phyloP scores from a whole-genome alignment of 2,329 filamentous ascomycete species.

The Diplodia corticola region DNA sequence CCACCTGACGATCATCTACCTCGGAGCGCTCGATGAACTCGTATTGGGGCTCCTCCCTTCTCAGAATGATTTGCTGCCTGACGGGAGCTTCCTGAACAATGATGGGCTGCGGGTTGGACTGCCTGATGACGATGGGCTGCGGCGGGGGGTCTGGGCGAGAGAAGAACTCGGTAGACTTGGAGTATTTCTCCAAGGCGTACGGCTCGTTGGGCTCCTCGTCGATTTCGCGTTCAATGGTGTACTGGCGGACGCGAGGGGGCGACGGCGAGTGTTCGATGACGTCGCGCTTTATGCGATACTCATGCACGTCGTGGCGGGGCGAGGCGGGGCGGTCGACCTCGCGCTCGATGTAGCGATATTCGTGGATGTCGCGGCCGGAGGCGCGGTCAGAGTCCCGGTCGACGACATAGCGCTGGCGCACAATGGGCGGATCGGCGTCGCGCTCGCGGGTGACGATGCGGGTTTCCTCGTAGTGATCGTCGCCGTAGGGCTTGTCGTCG shows the following conservation, averaged over 20 bases:
- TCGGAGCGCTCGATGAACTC: slow-evolving; percentile 62
- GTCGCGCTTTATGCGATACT: slow-evolving; percentile 55
- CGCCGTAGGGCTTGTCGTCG: slow-evolving; percentile 48
- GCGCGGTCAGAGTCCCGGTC: slow-evolving; percentile 26
- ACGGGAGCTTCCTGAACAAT: slow-evolving; percentile 56
- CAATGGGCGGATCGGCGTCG: slow-evolving; percentile 24
- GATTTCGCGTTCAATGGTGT: slow-evolving; percentile 46
- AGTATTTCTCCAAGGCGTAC: slow-evolving; percentile 53
- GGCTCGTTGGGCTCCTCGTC: slow-evolving; percentile 44
- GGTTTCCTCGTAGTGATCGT: slow-evolving; percentile 48
- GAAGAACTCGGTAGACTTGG: slow-evolving; percentile 55
- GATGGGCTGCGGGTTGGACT: slow-evolving; percentile 53
- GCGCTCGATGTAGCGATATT: slow-evolving; percentile 39
- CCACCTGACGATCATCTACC: slow-evolving; percentile 51
- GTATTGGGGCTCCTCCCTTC: slow-evolving; percentile 58
- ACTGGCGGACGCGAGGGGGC: slow-evolving; percentile 37
- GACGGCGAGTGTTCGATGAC: slow-evolving; percentile 48
- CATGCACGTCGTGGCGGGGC: slow-evolving; percentile 49
- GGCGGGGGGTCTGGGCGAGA: slow-evolving; percentile 44
- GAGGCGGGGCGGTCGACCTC: slow-evolving; percentile 37
- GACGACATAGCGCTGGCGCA: slow-evolving; percentile 11
- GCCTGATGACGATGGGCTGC: slow-evolving; percentile 52
- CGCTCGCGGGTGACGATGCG: slow-evolving; percentile 45
- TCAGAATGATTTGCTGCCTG: slow-evolving; percentile 48
- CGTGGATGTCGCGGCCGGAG: slow-evolving; percentile 34